A percentile compares a stretch with the other conserved stretches of the same genome.
These are phyloP conservation scores for Ustilago loliicola DNA, from an alignment of 1,284 basidiomycete species.

Conservation along the genomic window DNA sequence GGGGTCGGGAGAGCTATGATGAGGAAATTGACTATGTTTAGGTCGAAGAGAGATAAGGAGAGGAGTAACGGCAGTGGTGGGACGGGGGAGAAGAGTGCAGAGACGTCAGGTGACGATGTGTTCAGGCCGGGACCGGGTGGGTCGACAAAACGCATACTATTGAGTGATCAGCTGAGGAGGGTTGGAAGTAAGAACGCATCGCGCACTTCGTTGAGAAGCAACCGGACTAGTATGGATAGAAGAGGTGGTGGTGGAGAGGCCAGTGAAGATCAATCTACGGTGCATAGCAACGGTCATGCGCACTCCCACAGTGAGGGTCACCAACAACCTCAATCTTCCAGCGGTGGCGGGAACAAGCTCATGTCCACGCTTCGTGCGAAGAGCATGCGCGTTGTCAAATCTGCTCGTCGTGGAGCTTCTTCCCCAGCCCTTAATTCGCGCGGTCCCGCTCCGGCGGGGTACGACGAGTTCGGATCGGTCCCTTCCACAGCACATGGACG, in stretches of 20 bases:
- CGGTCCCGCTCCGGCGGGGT: neutral
- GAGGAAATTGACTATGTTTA: slow-evolving; percentile 67
- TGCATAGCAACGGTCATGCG: slow-evolving; percentile 11
- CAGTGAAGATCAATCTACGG: neutral
- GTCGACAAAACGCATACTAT: slow-evolving; percentile 53
- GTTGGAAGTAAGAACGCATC: slow-evolving; percentile 26
- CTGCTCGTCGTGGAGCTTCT: slow-evolving; percentile 29
- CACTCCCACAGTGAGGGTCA: slow-evolving; percentile 36
- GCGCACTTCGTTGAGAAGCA: slow-evolving; percentile 22
- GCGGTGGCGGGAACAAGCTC: slow-evolving; percentile 24
- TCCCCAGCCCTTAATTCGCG: slow-evolving; percentile 27
- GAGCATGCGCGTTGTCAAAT: slow-evolving; percentile 43
- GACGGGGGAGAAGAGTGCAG: slow-evolving; percentile 1
- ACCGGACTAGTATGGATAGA: slow-evolving; percentile 18
- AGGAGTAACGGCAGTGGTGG: slow-evolving; percentile 19
- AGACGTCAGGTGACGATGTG: slow-evolving; percentile 35
- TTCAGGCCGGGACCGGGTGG: slow-evolving; percentile 56
- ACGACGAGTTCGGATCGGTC: neutral
- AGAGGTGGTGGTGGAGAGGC: slow-evolving; percentile 4
- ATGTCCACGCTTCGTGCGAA: slow-evolving; percentile 48
- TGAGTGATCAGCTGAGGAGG: slow-evolving; percentile 44
- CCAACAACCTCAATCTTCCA: neutral
- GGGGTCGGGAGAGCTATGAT: slow-evolving; percentile 60
- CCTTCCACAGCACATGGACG: neutral
- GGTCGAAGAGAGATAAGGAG: slow-evolving; percentile 33